Base-by-base conservation (phyloP, 2,329 filamentous ascomycete species). In the Diaporthe velutina region DNA sequence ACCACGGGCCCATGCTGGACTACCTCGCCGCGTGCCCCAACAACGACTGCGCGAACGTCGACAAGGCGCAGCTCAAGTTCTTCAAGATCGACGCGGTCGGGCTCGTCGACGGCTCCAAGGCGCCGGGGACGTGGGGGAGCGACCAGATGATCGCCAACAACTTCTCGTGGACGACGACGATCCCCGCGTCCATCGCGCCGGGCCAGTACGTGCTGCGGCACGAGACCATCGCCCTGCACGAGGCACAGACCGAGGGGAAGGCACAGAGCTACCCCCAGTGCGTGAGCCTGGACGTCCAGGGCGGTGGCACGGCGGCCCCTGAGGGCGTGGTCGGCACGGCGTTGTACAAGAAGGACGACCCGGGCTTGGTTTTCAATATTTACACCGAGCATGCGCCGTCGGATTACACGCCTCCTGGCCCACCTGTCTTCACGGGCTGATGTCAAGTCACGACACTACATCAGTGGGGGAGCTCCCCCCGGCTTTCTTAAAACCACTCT, bases 221-320 rank as follows among this genome's bases (percentile, higher is more conserved):
- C 77, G 88, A 89, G 80, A 88, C 88, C 76, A 88, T 89, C 73
- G 85, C 85, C 38, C 84, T 89, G 50, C 88, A 89, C 80, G 83
- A 83, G 66, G 86, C 87, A 12, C 81, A 77, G 13, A 80, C 82
- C 25, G 74, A 77, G 33, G 80, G 85, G 76, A 86, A 86, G 13
- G 86, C 87, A 40, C 87, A 89, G 81, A 86, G 86, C 78, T 89
- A 89, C 79, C 87, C 87, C 40, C 86, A 88, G 77, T 89, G 90
- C 80, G 83, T 91, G 81, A 92, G 92, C 84, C 80, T 92, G 74
- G 84, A 89, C 77, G 84, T 92, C 76, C 87, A 84, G 38, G 88
- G 89, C 67, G 81, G 82, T 58, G 88, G 89, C 10, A 77, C 76
- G 8, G 52, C 77, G 15, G 57, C 74, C 9, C 79, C 80, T 1